Conservation (phyloP, 371 early-diverging fungal species). For the Mucor mucedo region DNA sequence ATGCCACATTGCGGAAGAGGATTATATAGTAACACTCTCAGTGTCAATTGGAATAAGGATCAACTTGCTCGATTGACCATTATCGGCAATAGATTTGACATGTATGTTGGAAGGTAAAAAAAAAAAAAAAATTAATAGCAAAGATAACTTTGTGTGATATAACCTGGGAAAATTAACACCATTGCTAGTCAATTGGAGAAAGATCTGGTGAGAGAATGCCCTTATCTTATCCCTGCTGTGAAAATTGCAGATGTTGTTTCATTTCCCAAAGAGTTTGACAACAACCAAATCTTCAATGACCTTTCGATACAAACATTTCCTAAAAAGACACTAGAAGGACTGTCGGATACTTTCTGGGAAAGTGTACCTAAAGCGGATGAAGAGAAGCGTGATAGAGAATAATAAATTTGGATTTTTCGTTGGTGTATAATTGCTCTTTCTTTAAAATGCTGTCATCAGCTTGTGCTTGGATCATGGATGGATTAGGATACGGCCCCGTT, state of each 20-base stretch:
- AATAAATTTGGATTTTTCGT: not conserved
- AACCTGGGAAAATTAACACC: not conserved
- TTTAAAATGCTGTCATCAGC: too few relatives aligned
- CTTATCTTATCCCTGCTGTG: conserved; percentile 58
- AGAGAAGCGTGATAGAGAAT: conserved; percentile 2
- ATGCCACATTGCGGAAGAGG: conserved; percentile 78
- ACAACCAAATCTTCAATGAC: conserved; percentile 63
- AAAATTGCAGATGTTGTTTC: conserved; percentile 40
- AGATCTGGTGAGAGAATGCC: conserved; percentile 56
- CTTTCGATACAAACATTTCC: conserved; percentile 50
- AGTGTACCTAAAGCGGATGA: not conserved
- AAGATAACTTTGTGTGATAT: too few relatives aligned
- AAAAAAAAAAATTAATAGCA: not conserved
- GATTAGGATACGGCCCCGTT: too few relatives aligned
- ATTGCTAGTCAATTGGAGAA: conserved; percentile 51
- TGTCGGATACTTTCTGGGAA: conserved; percentile 20
- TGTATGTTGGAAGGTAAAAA: conserved; percentile 63
- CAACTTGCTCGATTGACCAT: conserved; percentile 44
- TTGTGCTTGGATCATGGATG: too few relatives aligned
- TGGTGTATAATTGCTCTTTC: too few relatives aligned
- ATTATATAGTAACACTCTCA: conserved; percentile 66
- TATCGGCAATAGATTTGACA: conserved; percentile 62
- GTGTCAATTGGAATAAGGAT: conserved; percentile 58
- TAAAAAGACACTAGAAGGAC: conserved; percentile 4
- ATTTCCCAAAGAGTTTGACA: conserved; percentile 62